Evolutionary conservation across 306 rosid species (phyloP), one percentile per base, ranked within the genome.

Genomic region (Erythrophleum fordii): DNA sequence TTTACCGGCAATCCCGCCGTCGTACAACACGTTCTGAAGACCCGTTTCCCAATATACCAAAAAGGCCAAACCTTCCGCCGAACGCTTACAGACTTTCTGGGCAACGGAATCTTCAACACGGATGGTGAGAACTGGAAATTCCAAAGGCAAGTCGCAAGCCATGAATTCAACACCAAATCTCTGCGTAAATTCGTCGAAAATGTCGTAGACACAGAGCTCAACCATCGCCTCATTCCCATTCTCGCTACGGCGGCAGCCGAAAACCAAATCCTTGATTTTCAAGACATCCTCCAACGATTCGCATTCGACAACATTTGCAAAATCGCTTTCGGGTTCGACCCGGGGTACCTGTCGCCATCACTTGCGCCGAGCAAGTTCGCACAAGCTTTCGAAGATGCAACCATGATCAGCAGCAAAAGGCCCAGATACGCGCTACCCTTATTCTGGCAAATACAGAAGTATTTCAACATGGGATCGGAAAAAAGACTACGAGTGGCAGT

Each of bases 21-120:
- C 3, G 97, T 94, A 1, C 86, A 88, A 4, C 89, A 92, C 83
- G 89, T 94, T n/a, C 96, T 94, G 83, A 91, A 91, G 80, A 87
- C 83, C 64, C 73, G 71, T 16, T 92, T 92, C 81, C 62, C 82
- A 16, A 69, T 23, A 51, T 94, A 91, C 81, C 71, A 61, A 12
- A 94, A 94, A 14, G 93, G 97, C 11, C 5, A 7, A 6, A 0
- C 3, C 60, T 35, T 72, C 17, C 44, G 73, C 1, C 0, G 0
- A 0, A 14, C 71, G 14, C 80, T 89, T 20, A 13, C 64, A 0
- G 96, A 92, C 41, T 86, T 94, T 44, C 91, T 94, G 35, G 95
- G 97, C 26, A 48, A 66, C 10, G 97, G 95, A 0, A 92, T 92
- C 82, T 92, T 94, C 86, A 85, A 61, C 72, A 75, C 82, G 10